Percentiles rank a stretch among this genome's conserved stretches.
Evolutionary conservation across 2,329 filamentous ascomycete genomes (phyloP).

Genomic region (Claviceps sp.): DNA sequence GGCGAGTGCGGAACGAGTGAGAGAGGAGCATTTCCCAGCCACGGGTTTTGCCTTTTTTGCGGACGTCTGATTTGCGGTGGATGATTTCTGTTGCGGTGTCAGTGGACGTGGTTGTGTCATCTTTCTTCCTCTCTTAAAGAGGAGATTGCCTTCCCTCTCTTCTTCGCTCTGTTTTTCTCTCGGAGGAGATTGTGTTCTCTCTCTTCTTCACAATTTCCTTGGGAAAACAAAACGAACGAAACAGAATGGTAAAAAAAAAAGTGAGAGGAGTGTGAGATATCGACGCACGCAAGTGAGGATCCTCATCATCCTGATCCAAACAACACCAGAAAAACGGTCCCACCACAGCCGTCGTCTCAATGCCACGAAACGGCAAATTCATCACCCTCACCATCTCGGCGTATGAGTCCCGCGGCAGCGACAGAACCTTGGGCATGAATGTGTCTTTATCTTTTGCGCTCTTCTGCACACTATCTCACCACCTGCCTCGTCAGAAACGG

Average conservation of each 20-base stretch:
- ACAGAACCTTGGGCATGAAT: conserved; percentile 41
- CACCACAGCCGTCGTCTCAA: conserved; percentile 45
- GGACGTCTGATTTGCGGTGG: conserved; percentile 52
- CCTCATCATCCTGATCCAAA: conserved; percentile 40
- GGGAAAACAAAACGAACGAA: no score
- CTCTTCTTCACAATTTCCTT: no score
- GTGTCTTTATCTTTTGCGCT: conserved; percentile 44
- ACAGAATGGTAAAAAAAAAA: not conserved
- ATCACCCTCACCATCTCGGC: conserved; percentile 41
- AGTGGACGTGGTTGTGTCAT: not conserved
- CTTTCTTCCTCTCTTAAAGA: no score
- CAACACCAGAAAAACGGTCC: conserved; percentile 51
- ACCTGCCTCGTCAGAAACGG: not conserved
- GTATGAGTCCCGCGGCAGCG: conserved; percentile 36
- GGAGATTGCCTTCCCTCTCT: no score
- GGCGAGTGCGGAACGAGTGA: conserved; percentile 37
- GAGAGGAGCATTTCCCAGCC: conserved; percentile 53
- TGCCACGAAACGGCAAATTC: conserved; percentile 40
- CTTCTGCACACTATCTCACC: conserved; percentile 34
- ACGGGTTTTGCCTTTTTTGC: conserved; percentile 48
- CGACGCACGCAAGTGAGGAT: conserved; percentile 42
- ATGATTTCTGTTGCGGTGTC: conserved; percentile 34
- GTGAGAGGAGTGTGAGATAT: not conserved
- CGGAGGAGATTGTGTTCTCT: no score
- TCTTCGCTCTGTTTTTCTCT: no score